Evolutionary conservation across 257 asterid genomes (phyloP).

Genomic region (Eucommia ulmoides): DNA sequence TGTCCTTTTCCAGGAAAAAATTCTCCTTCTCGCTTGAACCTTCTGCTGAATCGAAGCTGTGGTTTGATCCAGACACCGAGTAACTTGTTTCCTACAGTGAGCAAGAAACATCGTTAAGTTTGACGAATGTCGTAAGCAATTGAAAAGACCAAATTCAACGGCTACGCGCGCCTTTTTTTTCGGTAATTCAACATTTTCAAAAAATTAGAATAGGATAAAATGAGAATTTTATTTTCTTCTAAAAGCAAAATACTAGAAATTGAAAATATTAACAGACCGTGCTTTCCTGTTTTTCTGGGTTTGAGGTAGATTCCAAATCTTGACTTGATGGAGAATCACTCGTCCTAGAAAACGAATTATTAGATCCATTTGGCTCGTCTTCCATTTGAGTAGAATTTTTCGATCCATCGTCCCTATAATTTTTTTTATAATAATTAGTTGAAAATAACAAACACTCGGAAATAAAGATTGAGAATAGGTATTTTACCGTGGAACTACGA

Average conservation of each 20-base stretch:
- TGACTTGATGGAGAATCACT: slow-evolving; percentile 16
- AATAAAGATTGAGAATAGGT: slow-evolving; percentile 4
- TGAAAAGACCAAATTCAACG: no score
- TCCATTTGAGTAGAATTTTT: slow-evolving; percentile 18
- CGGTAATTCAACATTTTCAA: no score
- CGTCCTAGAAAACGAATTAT: slow-evolving; percentile 21
- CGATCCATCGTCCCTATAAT: slow-evolving; percentile 42
- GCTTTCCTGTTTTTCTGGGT: slow-evolving; percentile 28
- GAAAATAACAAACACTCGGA: slow-evolving; percentile 4
- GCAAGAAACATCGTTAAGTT: no score
- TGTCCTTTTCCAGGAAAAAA: slow-evolving; percentile 10
- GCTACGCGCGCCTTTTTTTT: no score
- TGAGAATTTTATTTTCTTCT: no score
- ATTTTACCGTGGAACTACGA: slow-evolving; percentile 15
- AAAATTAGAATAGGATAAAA: no score
- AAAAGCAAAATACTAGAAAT: no score
- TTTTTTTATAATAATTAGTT: slow-evolving; percentile 11
- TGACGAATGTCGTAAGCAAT: no score
- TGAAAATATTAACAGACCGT: slow-evolving; percentile 28
- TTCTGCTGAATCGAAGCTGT: slow-evolving; percentile 20
- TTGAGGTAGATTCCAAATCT: slow-evolving; percentile 22
- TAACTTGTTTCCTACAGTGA: slow-evolving; percentile 41
- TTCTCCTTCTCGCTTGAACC: slow-evolving; percentile 20
- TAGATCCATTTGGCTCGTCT: slow-evolving; percentile 25
- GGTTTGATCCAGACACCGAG: slow-evolving; percentile 25